Conservation (phyloP, 768 basidiomycete species). For the Tylopilus sp. region DNA sequence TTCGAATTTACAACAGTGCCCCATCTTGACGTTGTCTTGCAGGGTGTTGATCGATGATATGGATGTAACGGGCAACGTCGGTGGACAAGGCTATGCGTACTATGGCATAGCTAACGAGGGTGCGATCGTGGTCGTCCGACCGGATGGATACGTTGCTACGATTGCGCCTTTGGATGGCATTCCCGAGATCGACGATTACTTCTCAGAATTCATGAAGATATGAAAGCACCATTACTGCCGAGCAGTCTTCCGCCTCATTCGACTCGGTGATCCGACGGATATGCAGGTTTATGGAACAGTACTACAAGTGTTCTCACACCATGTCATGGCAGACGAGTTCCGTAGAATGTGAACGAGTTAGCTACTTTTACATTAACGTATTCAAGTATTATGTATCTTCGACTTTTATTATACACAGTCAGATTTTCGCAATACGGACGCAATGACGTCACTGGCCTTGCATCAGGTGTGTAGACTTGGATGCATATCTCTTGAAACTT, state of each 20-base stretch:
- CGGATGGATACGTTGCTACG: constrained; percentile 40
- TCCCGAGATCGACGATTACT: constrained; percentile 45
- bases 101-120: constrained; percentile 32
- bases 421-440: no score
- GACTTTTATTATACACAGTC: no score
- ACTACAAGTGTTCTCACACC: constrained; percentile 88
- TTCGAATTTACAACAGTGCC: constrained; percentile 11
- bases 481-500: no score
- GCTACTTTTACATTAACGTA: no score
- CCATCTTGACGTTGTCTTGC: neutral
- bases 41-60: constrained; percentile 38
- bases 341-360: no score
- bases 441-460: no score
- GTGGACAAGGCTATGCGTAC: constrained; percentile 33
- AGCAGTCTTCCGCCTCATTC: constrained; percentile 1
- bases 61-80: constrained; percentile 28
- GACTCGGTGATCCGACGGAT: constrained; percentile 5
- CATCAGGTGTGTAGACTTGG: no score
- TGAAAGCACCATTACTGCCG: constrained; percentile 27
- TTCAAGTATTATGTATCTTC: no score
- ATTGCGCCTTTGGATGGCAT: constrained; percentile 26
- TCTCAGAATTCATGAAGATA: constrained; percentile 18
- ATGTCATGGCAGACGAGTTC: no score
- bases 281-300: constrained; percentile 88
- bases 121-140: constrained; percentile 37